Base-by-base conservation (phyloP, 2,329 filamentous ascomycete species). In the Fusarium ramigenum region DNA sequence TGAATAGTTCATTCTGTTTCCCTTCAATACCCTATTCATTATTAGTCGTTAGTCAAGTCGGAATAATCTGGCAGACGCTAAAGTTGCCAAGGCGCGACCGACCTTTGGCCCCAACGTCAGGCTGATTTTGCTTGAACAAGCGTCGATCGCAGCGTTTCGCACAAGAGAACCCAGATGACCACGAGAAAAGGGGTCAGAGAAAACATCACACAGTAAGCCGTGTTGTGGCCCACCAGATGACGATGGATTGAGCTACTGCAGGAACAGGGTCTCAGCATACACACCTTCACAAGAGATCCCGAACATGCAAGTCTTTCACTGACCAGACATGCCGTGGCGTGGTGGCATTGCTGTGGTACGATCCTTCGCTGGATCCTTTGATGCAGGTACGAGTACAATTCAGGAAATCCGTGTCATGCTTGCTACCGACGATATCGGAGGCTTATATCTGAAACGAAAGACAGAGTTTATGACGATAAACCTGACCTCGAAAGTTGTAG, bases 191-290 rank as follows among this genome's bases (percentile, higher is more conserved):
- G 62, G 66, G 52, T 49, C 18, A 46, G 32, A 32, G 63, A 42
- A 39, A 60, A 53, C 56, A 47, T 53, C 62, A 53, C 53, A 70
- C 61, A 63, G 68, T 66, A 63, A 59, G 64, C 46, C 60, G 64
- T 57, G 50, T 60, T 65, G 28, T 32, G 66, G 63, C 66, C 74
- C 75, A 76, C 76, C 50, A 52, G 68, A 77, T 78, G 75, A 75
- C 63, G 75, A 75, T 74, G 75, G 58, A 72, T 64, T 60, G 72
- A 72, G 40, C 75, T 76, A 77, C 70, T 78, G 74, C 75, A 78
- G 75, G 77, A 78, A 78, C 77, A 78, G 70, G 75, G 74, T 59
- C 72, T 57, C 61, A 59, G 60, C 44, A 59, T 63, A 68, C 62
- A 69, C 60, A 64, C 64, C 61, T 72, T 50, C 50, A 58, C 43